These are phyloP conservation scores for Alternaria sp. DNA, from an alignment of 2,329 filamentous ascomycete species.

Conservation along the genomic window DNA sequence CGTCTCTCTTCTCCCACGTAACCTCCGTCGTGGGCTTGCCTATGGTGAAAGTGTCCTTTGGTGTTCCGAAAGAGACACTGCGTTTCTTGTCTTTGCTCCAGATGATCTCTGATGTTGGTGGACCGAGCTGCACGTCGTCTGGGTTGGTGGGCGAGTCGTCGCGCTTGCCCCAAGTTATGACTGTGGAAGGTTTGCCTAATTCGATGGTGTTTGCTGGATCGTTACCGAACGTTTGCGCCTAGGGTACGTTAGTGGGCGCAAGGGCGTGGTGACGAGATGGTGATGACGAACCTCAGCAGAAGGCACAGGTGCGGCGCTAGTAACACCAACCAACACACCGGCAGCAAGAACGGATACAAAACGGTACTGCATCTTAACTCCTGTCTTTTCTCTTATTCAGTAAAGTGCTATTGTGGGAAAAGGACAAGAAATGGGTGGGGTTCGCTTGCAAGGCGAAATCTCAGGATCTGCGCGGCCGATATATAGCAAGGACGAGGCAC, in stretches of 20 bases:
- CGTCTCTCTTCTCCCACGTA: conserved; percentile 5
- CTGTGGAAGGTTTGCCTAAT: conserved; percentile 26
- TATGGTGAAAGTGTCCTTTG: conserved; percentile 10
- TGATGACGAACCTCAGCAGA: conserved; percentile 27
- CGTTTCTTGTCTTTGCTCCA: conserved; percentile 29
- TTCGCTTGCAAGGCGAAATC: neutral
- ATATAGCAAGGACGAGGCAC: neutral
- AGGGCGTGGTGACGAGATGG: neutral
- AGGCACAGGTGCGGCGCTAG: conserved; percentile 34
- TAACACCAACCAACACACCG: conserved; percentile 31
- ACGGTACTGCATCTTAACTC: conserved; percentile 36
- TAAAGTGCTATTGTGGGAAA: neutral
- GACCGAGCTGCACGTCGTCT: conserved; percentile 24
- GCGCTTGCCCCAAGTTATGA: conserved; percentile 27
- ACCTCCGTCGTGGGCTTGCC: conserved; percentile 3
- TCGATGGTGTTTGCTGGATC: conserved; percentile 21
- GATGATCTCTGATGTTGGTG: conserved; percentile 24
- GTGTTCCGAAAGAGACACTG: neutral
- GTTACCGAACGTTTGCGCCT: conserved; percentile 12
- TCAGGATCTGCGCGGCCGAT: conserved; percentile 4
- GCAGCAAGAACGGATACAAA: conserved; percentile 37
- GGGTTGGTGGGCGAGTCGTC: neutral
- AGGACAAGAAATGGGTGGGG: neutral
- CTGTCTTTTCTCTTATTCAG: neutral
- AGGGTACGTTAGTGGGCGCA: neutral